Conservation (phyloP, 345 rosid species). For the Pugionium cornutum region DNA sequence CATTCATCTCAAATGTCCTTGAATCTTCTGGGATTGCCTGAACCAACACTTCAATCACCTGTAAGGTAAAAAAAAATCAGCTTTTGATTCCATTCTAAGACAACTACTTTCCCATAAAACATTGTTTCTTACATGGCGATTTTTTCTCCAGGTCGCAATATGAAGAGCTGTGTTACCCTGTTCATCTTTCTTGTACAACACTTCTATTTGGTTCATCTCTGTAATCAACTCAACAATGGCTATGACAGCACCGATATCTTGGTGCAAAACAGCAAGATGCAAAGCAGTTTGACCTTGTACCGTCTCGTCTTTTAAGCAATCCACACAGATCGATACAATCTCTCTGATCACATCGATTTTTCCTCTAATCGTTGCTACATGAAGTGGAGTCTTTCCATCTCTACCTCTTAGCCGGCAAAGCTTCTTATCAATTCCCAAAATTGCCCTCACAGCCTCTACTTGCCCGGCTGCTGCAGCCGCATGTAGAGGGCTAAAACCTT, state of each 20-base stretch:
- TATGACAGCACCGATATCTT: conserved; percentile 34
- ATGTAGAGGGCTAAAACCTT: conserved; percentile 50
- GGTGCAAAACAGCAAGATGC: conserved; percentile 46
- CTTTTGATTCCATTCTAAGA: conserved; percentile 2
- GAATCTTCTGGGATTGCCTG: conserved; percentile 29
- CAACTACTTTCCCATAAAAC: neutral
- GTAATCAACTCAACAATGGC: conserved; percentile 45
- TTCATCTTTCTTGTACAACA: conserved; percentile 47
- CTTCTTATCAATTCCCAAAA: conserved; percentile 37
- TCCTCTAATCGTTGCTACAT: conserved; percentile 45
- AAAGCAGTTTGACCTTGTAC: conserved; percentile 47
- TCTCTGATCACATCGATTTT: conserved; percentile 42
- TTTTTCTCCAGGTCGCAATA: conserved; percentile 50
- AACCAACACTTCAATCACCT: conserved; percentile 54
- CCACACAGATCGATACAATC: conserved; percentile 43
- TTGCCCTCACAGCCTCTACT: conserved; percentile 41
- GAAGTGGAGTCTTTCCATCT: conserved; percentile 49
- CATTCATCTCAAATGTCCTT: conserved; percentile 44
- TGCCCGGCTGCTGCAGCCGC: conserved; percentile 48
- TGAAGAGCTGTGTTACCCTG: conserved; percentile 49
- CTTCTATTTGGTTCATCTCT: conserved; percentile 31
- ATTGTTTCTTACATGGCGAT: conserved; percentile 33
- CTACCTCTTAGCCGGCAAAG: conserved; percentile 40
- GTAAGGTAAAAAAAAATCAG: conserved; percentile 1
- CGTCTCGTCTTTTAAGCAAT: conserved; percentile 42